Evolutionary conservation across 2,329 filamentous ascomycete species (phyloP).

Genomic region (Aschersonia sp.): DNA sequence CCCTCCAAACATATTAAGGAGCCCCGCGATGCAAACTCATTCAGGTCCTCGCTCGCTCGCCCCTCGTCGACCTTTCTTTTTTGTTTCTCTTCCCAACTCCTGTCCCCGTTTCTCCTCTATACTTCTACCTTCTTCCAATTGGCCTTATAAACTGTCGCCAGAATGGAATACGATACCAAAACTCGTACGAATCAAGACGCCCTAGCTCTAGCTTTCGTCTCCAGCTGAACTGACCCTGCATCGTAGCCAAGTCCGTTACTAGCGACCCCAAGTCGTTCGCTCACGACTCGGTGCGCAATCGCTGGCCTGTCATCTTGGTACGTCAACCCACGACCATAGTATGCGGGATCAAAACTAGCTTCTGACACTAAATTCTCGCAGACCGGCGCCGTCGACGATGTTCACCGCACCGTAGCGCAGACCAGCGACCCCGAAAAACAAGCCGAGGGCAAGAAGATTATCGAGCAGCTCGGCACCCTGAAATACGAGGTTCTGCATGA

Average conservation of each 20-base stretch:
- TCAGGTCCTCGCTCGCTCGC: too few relatives aligned
- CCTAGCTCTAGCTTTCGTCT: not conserved
- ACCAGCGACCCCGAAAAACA: conserved; percentile 47
- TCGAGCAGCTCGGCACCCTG: conserved; percentile 62
- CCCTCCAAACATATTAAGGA: too few relatives aligned
- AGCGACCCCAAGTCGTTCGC: conserved; percentile 78
- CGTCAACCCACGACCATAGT: conserved; percentile 12
- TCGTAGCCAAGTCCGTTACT: conserved; percentile 61
- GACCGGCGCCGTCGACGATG: conserved; percentile 88
- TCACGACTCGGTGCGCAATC: conserved; percentile 65
- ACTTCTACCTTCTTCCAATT: not conserved
- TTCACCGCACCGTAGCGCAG: conserved; percentile 58
- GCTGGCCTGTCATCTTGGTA: conserved; percentile 91
- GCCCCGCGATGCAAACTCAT: too few relatives aligned
- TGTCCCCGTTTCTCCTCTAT: not conserved
- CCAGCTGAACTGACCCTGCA: conserved; percentile 1
- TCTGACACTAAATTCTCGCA: conserved; percentile 16
- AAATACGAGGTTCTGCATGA: conserved; percentile 96
- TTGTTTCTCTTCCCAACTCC: not conserved
- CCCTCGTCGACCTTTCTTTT: not conserved
- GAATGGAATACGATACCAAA: conserved; percentile 63
- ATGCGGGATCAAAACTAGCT: not conserved
- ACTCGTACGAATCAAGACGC: conserved; percentile 40
- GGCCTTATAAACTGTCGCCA: conserved; percentile 1
- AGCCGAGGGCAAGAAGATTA: conserved; percentile 74